Percentiles rank a stretch among this genome's conserved stretches.
Conservation (phyloP, 1,139 yeast genomes). For the Magnusiomyces suaveolens region DNA sequence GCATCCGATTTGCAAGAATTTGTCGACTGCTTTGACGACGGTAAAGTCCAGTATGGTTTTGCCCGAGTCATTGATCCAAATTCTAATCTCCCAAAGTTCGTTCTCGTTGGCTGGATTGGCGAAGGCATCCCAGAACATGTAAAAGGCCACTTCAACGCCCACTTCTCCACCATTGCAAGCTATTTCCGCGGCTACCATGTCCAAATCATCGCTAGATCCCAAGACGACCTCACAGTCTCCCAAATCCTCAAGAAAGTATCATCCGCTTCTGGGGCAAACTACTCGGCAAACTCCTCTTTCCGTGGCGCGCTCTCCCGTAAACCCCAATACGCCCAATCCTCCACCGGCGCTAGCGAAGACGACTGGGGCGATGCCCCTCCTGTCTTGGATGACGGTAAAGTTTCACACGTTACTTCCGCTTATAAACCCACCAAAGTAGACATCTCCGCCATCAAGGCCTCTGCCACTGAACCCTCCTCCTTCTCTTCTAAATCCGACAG, state of each 20-base stretch:
- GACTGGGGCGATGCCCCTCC: slow-evolving; percentile 48
- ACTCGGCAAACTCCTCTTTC: slow-evolving; percentile 43
- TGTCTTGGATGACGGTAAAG: slow-evolving; percentile 33
- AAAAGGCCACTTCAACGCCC: slow-evolving; percentile 38
- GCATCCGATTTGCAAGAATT: slow-evolving; percentile 66
- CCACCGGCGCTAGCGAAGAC: slow-evolving; percentile 34
- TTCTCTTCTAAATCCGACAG: slow-evolving; percentile 24
- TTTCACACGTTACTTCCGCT: slow-evolving; percentile 51
- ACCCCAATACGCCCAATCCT: slow-evolving; percentile 30
- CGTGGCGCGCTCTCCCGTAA: slow-evolving; percentile 27
- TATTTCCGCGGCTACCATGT: slow-evolving; percentile 69
- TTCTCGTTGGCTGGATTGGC: slow-evolving; percentile 76
- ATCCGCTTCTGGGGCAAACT: slow-evolving; percentile 93
- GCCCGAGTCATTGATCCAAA: slow-evolving; percentile 85
- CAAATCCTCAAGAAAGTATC: slow-evolving; percentile 69
- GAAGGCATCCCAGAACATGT: slow-evolving; percentile 40
- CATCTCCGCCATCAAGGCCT: slow-evolving; percentile 35
- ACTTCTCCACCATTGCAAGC: slow-evolving; percentile 34
- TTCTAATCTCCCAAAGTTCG: slow-evolving; percentile 73
- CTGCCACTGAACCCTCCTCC: slow-evolving; percentile 28
- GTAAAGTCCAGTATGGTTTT: slow-evolving; percentile 83
- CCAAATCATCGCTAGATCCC: slow-evolving; percentile 92
- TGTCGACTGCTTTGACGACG: slow-evolving; percentile 72
- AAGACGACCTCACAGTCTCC: slow-evolving; percentile 74
- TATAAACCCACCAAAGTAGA: slow-evolving; percentile 57